A percentile compares a stretch with the other conserved stretches of the same genome.
These are phyloP conservation scores for Centella asiatica DNA, from an alignment of 129 eudicot genomes.

Conservation along the genomic window DNA sequence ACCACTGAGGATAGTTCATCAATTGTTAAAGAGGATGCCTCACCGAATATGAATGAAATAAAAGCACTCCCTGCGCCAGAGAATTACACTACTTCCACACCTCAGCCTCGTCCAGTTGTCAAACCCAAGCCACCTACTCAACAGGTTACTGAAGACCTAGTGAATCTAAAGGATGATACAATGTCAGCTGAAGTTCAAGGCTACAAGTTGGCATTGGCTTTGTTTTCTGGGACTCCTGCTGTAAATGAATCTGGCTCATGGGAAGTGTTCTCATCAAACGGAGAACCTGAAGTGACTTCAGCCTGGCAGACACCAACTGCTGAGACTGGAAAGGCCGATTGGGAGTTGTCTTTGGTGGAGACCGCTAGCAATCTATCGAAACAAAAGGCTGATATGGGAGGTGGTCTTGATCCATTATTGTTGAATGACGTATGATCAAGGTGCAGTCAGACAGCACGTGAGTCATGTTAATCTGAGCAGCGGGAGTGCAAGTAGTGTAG, in stretches of 20 bases:
- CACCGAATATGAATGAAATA: constrained; percentile 35
- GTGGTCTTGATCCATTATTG: constrained; percentile 57
- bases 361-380: constrained; percentile 44
- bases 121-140: constrained; percentile 22
- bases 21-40: constrained; percentile 28
- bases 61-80: constrained; percentile 49
- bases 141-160: constrained; percentile 30
- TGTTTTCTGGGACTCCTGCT: constrained; percentile 44
- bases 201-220: constrained; percentile 44
- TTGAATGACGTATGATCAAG: constrained; percentile 60
- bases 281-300: constrained; percentile 36
- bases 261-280: constrained; percentile 39
- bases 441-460: constrained; percentile 44
- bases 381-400: constrained; percentile 43
- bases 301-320: constrained; percentile 48
- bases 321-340: constrained; percentile 44
- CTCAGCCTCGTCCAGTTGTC: constrained; percentile 17
- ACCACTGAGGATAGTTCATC: constrained; percentile 19
- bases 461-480: constrained; percentile 29
- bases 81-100: constrained; percentile 27
- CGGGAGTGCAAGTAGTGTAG: constrained; percentile 56
- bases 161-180: constrained; percentile 48
- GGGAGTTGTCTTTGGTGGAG: constrained; percentile 64
- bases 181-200: constrained; percentile 44
- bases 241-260: constrained; percentile 31